Percentiles rank a stretch among this genome's conserved stretches.
Evolutionary conservation across 2,329 filamentous ascomycete species (phyloP).

Genomic region (Calonectria pteridis): DNA sequence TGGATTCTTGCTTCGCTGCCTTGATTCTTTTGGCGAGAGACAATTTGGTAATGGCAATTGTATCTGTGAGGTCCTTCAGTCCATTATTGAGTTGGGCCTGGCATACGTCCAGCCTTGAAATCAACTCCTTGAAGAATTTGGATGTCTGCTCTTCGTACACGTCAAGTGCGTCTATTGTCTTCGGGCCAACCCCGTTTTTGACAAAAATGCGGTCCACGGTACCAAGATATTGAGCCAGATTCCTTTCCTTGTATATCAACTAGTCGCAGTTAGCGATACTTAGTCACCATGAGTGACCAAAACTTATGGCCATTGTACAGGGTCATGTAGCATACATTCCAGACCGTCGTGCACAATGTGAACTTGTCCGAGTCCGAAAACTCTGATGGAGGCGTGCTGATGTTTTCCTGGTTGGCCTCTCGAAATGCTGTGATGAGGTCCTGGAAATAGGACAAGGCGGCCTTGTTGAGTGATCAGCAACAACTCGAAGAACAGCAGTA

Average conservation of each 20-base stretch:
- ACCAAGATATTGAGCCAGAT: background rate
- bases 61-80: background rate
- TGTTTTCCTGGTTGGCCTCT: background rate
- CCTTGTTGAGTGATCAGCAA: background rate
- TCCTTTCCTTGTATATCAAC: slow-evolving; percentile 9
- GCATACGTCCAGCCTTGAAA: slow-evolving; percentile 7
- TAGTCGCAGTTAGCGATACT: background rate
- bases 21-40: background rate
- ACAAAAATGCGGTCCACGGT: background rate
- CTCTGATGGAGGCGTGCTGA: background rate
- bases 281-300: background rate
- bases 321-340: background rate
- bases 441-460: background rate
- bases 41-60: background rate
- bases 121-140: slow-evolving; percentile 4
- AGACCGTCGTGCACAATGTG: slow-evolving; percentile 1
- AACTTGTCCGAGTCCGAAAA: background rate
- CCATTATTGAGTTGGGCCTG: background rate
- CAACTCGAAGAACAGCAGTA: background rate
- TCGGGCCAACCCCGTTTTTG: background rate
- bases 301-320: background rate
- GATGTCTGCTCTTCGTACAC: background rate
- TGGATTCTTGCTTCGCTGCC: background rate
- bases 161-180: background rate
- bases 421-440: background rate